Conservation (phyloP, 805 yeast species). For the Candida ficus region DNA sequence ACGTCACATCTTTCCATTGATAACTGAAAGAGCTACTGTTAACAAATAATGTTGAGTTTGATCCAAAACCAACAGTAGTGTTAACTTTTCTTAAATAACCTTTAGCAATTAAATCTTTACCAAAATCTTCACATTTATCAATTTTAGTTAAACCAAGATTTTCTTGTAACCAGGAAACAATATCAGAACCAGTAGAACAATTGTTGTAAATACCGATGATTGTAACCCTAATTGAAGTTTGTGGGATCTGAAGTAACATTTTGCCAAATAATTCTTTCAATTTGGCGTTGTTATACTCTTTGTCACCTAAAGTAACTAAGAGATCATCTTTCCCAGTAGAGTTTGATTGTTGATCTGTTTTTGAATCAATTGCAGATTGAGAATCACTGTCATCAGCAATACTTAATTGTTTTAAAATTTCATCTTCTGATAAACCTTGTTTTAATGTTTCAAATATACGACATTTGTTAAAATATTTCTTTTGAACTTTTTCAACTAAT, state of each 20-base stretch:
- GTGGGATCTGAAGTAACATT: conserved; percentile 46
- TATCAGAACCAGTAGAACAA: conserved; percentile 55
- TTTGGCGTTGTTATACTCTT: conserved; percentile 33
- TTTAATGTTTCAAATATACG: conserved; percentile 65
- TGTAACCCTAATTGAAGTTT: conserved; percentile 52
- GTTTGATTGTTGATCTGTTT: no score
- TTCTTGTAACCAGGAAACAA: conserved; percentile 54
- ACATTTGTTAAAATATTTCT: conserved; percentile 72
- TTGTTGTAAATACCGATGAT: conserved; percentile 64
- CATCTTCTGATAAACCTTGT: conserved; percentile 41
- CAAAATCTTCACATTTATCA: conserved; percentile 63
- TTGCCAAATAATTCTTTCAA: conserved; percentile 37
- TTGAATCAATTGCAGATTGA: no score
- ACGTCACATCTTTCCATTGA: conserved; percentile 76
- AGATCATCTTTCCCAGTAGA: conserved; percentile 11
- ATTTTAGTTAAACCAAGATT: conserved; percentile 39
- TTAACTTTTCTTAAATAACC: conserved; percentile 53
- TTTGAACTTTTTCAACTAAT: conserved; percentile 51
- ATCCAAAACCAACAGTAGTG: conserved; percentile 61
- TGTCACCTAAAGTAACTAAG: conserved; percentile 30
- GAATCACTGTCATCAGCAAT: conserved; percentile 9
- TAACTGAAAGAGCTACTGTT: conserved; percentile 69
- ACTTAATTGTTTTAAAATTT: conserved; percentile 26
- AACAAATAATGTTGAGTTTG: conserved; percentile 68
- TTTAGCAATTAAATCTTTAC: conserved; percentile 59